Conservation (phyloP, 2,329 filamentous ascomycete species). For the Didymosphaeria variabile region DNA sequence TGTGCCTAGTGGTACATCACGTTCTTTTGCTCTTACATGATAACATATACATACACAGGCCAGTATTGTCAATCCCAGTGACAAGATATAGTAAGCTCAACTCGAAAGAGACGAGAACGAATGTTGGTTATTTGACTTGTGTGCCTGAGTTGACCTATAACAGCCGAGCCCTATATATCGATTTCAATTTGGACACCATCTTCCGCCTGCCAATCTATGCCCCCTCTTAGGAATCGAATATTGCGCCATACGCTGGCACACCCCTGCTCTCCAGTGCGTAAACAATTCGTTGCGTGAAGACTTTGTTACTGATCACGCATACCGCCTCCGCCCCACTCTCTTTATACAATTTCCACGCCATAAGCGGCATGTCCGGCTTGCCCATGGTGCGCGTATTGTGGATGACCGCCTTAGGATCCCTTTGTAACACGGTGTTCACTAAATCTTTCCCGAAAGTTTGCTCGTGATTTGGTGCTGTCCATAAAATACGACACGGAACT, state of each 20-base stretch:
- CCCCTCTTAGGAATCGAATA: conserved; percentile 69
- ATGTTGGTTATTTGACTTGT: background rate
- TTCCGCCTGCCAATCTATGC: background rate
- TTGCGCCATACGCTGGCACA: conserved; percentile 75
- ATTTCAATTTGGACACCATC: background rate
- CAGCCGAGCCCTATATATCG: background rate
- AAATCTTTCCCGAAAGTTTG: conserved; percentile 71
- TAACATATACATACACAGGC: no score
- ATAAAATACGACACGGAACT: conserved; percentile 70
- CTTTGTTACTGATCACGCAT: conserved; percentile 77
- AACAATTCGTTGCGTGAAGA: conserved; percentile 73
- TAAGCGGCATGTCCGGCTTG: conserved; percentile 69
- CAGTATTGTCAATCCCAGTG: no score
- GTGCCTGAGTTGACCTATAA: background rate
- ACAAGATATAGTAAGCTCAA: no score
- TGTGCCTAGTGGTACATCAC: no score
- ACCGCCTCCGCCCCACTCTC: conserved; percentile 71
- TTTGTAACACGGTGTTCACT: conserved; percentile 65
- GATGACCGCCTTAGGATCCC: conserved; percentile 72
- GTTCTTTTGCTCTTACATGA: no score
- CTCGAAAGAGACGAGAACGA: background rate
- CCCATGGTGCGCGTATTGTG: conserved; percentile 71
- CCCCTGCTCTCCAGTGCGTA: conserved; percentile 74
- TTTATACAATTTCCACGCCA: conserved; percentile 63
- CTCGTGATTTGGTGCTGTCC: conserved; percentile 72